Evolutionary conservation across 352 stramenopile genomes (phyloP).

Genomic region (Phytopythium boreale): DNA sequence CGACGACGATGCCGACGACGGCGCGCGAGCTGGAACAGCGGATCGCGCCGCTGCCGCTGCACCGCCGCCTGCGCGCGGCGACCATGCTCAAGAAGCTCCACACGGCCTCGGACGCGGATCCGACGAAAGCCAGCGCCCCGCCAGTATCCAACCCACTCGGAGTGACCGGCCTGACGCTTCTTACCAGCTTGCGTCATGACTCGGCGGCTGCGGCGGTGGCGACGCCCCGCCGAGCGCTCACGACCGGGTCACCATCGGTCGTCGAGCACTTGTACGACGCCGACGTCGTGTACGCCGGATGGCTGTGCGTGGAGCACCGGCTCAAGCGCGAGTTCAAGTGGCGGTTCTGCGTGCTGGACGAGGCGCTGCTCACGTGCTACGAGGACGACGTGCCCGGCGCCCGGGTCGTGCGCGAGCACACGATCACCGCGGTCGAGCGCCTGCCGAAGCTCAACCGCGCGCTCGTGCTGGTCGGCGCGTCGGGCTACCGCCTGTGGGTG

Average conservation of each 20-base stretch:
- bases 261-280: slow-evolving; percentile 4
- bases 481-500: slow-evolving; percentile 29
- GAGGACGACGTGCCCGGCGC: slow-evolving; percentile 10
- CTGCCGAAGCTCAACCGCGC: slow-evolving; percentile 42
- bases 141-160: neutral
- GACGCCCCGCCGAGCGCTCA: neutral
- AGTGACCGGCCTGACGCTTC: neutral
- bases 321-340: slow-evolving; percentile 31
- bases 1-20: slow-evolving; percentile 17
- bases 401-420: slow-evolving; percentile 10
- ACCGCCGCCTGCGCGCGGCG: neutral
- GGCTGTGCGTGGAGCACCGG: slow-evolving; percentile 28
- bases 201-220: neutral
- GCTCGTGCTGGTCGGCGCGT: slow-evolving; percentile 27
- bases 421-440: slow-evolving; percentile 29
- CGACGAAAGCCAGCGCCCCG: neutral
- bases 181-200: neutral
- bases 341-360: slow-evolving; percentile 46
- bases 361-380: slow-evolving; percentile 26
- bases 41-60: neutral
- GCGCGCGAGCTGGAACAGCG: slow-evolving; percentile 10
- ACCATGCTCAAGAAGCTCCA: neutral
- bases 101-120: slow-evolving; percentile 5
- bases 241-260: slow-evolving; percentile 2
- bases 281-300: slow-evolving; percentile 25